A percentile compares a stretch with the other conserved stretches of the same genome.
Conservation (phyloP, 345 rosid genomes). For the Litchi chinensis region DNA sequence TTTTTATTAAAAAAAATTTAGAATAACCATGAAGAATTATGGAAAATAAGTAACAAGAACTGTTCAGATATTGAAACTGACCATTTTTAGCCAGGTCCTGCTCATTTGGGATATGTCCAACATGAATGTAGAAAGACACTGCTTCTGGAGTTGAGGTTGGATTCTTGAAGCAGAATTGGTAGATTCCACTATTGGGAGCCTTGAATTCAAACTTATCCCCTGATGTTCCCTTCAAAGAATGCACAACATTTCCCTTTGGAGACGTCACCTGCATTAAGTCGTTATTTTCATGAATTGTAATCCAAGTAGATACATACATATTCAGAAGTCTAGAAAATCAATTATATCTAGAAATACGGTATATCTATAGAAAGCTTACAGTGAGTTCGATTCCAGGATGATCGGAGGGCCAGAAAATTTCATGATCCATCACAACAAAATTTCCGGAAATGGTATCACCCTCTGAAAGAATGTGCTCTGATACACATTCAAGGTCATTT, state of each 20-base stretch:
- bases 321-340: not conserved
- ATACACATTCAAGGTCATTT: not conserved
- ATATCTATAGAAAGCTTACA: not conserved
- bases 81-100: slow-evolving; percentile 45
- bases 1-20: no score
- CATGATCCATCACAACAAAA: slow-evolving; percentile 13
- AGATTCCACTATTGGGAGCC: slow-evolving; percentile 39
- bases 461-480: not conserved
- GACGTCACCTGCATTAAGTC: slow-evolving; percentile 28
- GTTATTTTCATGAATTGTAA: not conserved
- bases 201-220: slow-evolving; percentile 42
- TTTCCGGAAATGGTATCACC: slow-evolving; percentile 13
- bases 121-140: slow-evolving; percentile 45
- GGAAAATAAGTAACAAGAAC: not conserved
- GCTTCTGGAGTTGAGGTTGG: slow-evolving; percentile 42
- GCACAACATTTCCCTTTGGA: slow-evolving; percentile 30
- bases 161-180: slow-evolving; percentile 45
- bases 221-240: slow-evolving; percentile 35
- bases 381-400: slow-evolving; percentile 14
- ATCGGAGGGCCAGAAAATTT: slow-evolving; percentile 10
- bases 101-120: slow-evolving; percentile 46
- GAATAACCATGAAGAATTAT: not conserved
- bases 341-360: not conserved
- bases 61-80: slow-evolving; percentile 1
- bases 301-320: not conserved